Evolutionary conservation across 2,329 filamentous ascomycete genomes (phyloP).

Genomic region (Raffaelea albimanens): DNA sequence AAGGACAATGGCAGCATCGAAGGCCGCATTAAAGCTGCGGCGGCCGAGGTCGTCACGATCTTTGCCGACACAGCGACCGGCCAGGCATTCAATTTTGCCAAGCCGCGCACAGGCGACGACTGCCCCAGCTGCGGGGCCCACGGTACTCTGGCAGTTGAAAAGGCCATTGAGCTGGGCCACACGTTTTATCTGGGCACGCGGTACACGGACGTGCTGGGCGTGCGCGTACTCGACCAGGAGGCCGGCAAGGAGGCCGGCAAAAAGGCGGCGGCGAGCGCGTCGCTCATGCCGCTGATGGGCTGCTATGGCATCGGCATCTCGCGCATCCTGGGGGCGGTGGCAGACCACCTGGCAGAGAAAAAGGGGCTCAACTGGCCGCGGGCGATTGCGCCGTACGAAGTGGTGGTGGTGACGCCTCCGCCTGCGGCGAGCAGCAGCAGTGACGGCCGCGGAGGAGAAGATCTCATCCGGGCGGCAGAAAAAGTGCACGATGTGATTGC

Average conservation of each 20-base stretch:
- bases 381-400: conserved; percentile 76
- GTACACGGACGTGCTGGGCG: conserved; percentile 58
- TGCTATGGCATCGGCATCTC: conserved; percentile 94
- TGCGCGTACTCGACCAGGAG: conserved; percentile 33
- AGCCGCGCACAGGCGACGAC: conserved; percentile 54
- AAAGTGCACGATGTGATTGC: conserved; percentile 55
- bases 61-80: conserved; percentile 11
- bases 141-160: conserved; percentile 55
- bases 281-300: conserved; percentile 62
- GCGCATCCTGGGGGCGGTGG: conserved; percentile 78
- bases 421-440: no score
- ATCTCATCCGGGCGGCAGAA: conserved; percentile 35
- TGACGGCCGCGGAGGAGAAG: conserved; percentile 12
- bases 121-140: conserved; percentile 58
- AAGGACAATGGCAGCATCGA: not conserved
- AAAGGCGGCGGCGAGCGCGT: conserved; percentile 19
- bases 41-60: not conserved
- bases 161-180: conserved; percentile 83
- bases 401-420: conserved; percentile 60
- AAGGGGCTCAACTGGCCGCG: conserved; percentile 81
- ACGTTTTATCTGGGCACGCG: conserved; percentile 89
- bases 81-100: conserved; percentile 51
- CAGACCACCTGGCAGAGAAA: conserved; percentile 61
- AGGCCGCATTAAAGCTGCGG: not conserved
- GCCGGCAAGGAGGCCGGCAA: not conserved